Conservation (phyloP, 768 basidiomycete genomes). For the Suillus subaureus region DNA sequence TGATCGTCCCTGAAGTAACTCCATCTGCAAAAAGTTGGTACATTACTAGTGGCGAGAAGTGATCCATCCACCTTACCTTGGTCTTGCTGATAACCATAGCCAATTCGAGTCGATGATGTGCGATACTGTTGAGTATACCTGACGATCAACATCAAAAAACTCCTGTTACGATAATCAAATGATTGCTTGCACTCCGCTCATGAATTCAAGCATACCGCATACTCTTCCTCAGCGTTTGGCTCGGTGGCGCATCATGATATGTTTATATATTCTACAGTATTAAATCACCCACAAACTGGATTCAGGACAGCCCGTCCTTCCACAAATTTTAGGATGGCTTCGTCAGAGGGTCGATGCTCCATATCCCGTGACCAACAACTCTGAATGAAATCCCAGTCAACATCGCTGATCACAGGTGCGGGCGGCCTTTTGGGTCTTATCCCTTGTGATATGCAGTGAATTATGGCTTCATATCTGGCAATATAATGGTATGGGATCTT, state of each 20-base stretch:
- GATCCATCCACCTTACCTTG: background rate
- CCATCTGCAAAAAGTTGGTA: background rate
- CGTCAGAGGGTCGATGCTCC: constrained; percentile 33
- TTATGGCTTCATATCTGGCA: background rate
- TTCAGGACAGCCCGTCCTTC: background rate
- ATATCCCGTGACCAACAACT: constrained; percentile 31
- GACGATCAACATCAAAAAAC: background rate
- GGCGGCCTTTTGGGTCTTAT: constrained; percentile 20
- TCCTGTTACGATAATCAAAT: background rate
- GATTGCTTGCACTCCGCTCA: background rate
- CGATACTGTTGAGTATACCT: background rate
- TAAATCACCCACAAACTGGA: background rate
- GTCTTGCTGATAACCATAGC: background rate
- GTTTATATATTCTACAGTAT: background rate
- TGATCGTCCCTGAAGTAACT: background rate
- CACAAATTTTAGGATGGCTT: constrained; percentile 28
- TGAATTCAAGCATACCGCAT: background rate
- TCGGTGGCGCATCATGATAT: background rate
- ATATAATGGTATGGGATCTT: background rate
- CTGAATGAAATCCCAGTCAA: constrained; percentile 27
- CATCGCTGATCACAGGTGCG: constrained; percentile 15
- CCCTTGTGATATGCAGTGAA: constrained; percentile 1
- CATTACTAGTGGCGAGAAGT: background rate
- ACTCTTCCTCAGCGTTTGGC: background rate
- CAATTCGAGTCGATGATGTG: background rate